Base-by-base conservation (phyloP, 106 monocot genomes). In the Platanthera zijinensis region DNA sequence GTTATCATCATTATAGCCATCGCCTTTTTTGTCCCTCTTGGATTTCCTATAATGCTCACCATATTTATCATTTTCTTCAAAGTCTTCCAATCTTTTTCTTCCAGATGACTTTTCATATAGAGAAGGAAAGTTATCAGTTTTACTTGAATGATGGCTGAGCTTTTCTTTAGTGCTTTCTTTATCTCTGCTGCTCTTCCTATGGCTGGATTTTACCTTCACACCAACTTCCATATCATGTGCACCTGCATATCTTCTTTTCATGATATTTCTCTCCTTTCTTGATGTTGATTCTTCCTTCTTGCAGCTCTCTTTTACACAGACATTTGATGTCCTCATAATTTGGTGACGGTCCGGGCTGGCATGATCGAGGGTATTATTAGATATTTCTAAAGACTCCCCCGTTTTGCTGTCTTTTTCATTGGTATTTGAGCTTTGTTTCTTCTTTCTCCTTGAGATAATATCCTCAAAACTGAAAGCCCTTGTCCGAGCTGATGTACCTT, bases 401-500 rank as follows among this genome's bases (percentile, higher is more conserved):
- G 62, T 52, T 45, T 81, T 76, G 53, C 11, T 21, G 28, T 50
- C 30, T 62, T 47, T 50, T 30, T 73, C 83, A 52, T 82, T 81
- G 56, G 52, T 32, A 50, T 82, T 81, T 62, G 77, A 52, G 49
- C 14, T 52, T 12, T 64, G 54, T 79, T 88, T 90, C 74, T 85
- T 90, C 64, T 84, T 88, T 75, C 99, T 88, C 80, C 86, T 87
- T 54, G 72, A 77, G 88, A 99, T 85, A 50, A 94, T 83, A 17
- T 99, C 85, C 52, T 92, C 88, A 83, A 88, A 80, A 76, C 88
- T 88, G 50, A 94, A 56, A 78, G 99, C 88, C 50, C 99, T 88
- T 72, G 92, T 94, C 13, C 99, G 78, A 73, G 99, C 99, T 75
- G 94, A 57, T 48, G 99, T 92, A 45, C 88, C 88, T 79, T 88